Evolutionary conservation across 306 rosid species (phyloP).

Genomic region (Sindora glabra): DNA sequence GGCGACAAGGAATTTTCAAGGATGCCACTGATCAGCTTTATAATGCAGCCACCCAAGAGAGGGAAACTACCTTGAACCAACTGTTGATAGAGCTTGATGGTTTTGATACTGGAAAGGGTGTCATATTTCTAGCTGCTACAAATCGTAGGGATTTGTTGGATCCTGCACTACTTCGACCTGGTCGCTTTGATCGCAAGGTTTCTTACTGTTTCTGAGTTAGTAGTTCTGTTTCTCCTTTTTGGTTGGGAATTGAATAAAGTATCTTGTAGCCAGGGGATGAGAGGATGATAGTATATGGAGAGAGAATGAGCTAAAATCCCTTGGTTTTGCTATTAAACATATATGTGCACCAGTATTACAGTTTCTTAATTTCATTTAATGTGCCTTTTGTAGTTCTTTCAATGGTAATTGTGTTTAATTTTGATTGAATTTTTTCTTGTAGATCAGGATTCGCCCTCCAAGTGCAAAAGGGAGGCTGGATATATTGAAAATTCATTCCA

Average conservation of each 20-base stretch:
- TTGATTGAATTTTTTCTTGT: constrained; percentile 22
- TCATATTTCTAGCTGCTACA: constrained; percentile 93
- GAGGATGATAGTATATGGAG: constrained; percentile 6
- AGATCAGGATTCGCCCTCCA: constrained; percentile 90
- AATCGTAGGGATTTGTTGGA: constrained; percentile 95
- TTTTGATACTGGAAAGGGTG: constrained; percentile 98
- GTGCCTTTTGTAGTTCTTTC: constrained; percentile 13
- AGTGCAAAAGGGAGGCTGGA: constrained; percentile 79
- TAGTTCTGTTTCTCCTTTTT: constrained; percentile 13
- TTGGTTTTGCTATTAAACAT: constrained; percentile 11
- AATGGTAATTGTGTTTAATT: constrained; percentile 12
- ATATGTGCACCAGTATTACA: background rate
- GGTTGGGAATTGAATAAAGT: background rate
- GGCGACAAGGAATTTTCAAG: constrained; percentile 97
- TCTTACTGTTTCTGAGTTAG: constrained; percentile 25
- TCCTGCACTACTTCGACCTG: constrained; percentile 99
- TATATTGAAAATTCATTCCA: constrained; percentile 82
- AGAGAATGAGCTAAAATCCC: background rate
- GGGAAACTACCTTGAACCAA: constrained; percentile 98
- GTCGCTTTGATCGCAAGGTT: constrained; percentile 99
- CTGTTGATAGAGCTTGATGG: constrained; percentile 96
- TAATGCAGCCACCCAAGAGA: constrained; percentile 97
- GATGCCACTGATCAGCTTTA: constrained; percentile 64
- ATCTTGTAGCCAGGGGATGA: background rate
- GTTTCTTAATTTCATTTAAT: constrained; percentile 14